These are phyloP conservation scores for Aspergillus coremiiformis DNA, from an alignment of 495 filamentous ascomycete species.

Conservation along the genomic window DNA sequence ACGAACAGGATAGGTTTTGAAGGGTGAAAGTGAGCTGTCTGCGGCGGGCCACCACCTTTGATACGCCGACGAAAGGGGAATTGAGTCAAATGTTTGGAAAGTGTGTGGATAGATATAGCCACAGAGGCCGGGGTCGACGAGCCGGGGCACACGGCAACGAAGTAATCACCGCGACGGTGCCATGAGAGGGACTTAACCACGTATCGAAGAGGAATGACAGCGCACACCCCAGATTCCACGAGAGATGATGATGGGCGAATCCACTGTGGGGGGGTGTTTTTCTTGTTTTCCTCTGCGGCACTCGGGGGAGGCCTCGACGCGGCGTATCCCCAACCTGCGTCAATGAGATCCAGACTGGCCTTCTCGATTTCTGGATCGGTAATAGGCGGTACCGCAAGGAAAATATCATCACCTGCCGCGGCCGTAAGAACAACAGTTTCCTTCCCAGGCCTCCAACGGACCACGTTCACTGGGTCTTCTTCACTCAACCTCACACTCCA, in stretches of 20 bases:
- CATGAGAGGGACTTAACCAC: slow-evolving; percentile 85
- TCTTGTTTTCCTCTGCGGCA: slow-evolving; percentile 54
- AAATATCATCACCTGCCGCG: slow-evolving; percentile 76
- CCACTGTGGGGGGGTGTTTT: slow-evolving; percentile 74
- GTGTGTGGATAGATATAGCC: slow-evolving; percentile 90
- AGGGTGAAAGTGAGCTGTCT: slow-evolving; percentile 91
- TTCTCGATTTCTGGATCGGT: slow-evolving; percentile 64
- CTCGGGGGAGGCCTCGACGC: slow-evolving; percentile 55
- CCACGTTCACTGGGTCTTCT: slow-evolving; percentile 76
- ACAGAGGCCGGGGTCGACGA: slow-evolving; percentile 54
- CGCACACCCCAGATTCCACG: slow-evolving; percentile 67
- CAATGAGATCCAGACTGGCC: slow-evolving; percentile 64
- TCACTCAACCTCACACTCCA: slow-evolving; percentile 75
- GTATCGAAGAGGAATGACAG: slow-evolving; percentile 70
- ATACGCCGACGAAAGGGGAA: slow-evolving; percentile 74
- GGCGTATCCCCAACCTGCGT: slow-evolving; percentile 86
- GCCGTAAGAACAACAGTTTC: slow-evolving; percentile 77
- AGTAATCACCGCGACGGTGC: slow-evolving; percentile 92
- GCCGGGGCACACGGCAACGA: slow-evolving; percentile 79
- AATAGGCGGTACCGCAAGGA: slow-evolving; percentile 70
- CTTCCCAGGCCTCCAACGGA: slow-evolving; percentile 81
- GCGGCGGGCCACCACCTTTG: slow-evolving; percentile 74
- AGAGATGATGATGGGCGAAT: slow-evolving; percentile 66
- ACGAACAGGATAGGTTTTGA: slow-evolving; percentile 90
- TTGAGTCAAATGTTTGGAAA: slow-evolving; percentile 91